Evolutionary conservation across 1,139 yeast species (phyloP).

Genomic region (Zhuliangozyma parablackwelliae): DNA sequence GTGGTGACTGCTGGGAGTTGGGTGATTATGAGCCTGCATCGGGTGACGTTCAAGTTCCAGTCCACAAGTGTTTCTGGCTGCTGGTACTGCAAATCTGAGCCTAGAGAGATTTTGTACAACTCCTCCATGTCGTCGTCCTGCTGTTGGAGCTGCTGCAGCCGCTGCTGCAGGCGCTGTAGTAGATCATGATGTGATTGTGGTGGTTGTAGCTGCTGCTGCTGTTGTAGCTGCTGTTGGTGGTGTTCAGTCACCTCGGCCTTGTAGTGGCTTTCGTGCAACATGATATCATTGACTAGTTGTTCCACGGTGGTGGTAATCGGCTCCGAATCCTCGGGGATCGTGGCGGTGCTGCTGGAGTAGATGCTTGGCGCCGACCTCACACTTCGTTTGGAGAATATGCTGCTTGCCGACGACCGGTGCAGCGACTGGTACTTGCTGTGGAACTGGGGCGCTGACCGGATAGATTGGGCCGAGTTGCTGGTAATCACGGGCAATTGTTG

Average conservation of each 20-base stretch:
- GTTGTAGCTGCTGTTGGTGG: slow-evolving; percentile 1
- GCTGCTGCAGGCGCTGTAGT: slow-evolving; percentile 1
- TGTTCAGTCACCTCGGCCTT: slow-evolving; percentile 1
- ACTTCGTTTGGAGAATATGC: slow-evolving; percentile 25
- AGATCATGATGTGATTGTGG: slow-evolving; percentile 1
- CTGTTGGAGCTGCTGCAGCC: slow-evolving; percentile 1
- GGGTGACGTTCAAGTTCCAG: slow-evolving; percentile 45
- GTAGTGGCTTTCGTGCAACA: slow-evolving; percentile 35
- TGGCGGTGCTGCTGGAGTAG: slow-evolving; percentile 40
- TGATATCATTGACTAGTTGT: slow-evolving; percentile 42
- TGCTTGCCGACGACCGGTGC: slow-evolving; percentile 10
- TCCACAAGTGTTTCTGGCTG: slow-evolving; percentile 41
- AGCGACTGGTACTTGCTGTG: slow-evolving; percentile 13
- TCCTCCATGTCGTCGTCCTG: slow-evolving; percentile 23
- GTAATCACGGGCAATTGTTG: slow-evolving; percentile 37
- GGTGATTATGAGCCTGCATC: slow-evolving; percentile 39
- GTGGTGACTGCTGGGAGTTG: slow-evolving; percentile 38
- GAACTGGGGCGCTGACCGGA: slow-evolving; percentile 32
- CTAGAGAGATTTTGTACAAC: slow-evolving; percentile 36
- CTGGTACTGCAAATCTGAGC: slow-evolving; percentile 38
- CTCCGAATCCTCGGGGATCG: slow-evolving; percentile 46
- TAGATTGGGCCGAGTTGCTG: slow-evolving; percentile 21
- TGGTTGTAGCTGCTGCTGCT: slow-evolving; percentile 1
- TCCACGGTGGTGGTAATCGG: slow-evolving; percentile 43
- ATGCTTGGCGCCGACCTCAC: slow-evolving; percentile 44